Evolutionary conservation across 2,329 filamentous ascomycete genomes (phyloP).

Genomic region (Calonectria fujianensis): DNA sequence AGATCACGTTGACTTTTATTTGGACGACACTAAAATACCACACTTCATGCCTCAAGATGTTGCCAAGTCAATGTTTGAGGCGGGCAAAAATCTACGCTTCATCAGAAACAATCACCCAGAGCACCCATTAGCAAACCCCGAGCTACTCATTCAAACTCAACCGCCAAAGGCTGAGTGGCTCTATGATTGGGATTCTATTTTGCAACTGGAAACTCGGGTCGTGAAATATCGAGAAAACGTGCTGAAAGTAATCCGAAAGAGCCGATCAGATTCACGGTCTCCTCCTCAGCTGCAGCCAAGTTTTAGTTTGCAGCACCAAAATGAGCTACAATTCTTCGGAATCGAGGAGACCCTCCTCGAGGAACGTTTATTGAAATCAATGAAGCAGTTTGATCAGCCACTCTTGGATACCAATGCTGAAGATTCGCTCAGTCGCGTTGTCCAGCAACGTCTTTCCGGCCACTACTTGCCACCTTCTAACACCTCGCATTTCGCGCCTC

Average conservation of each 20-base stretch:
- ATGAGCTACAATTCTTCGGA: conserved; percentile 68
- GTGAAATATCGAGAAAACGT: conserved; percentile 59
- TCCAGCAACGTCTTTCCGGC: conserved; percentile 64
- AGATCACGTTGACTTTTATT: conserved; percentile 75
- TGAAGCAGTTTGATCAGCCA: conserved; percentile 64
- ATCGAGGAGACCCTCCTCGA: conserved; percentile 68
- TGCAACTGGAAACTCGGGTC: conserved; percentile 77
- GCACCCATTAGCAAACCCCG: conserved; percentile 78
- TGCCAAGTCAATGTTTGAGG: conserved; percentile 84
- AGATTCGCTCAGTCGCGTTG: conserved; percentile 64
- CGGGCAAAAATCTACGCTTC: conserved; percentile 84
- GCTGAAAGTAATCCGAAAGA: conserved; percentile 49
- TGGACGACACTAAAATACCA: conserved; percentile 81
- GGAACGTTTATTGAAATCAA: conserved; percentile 69
- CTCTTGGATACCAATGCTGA: conserved; percentile 47
- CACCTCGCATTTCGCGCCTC: conserved; percentile 65
- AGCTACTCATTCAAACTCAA: conserved; percentile 65
- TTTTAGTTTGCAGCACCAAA: not conserved
- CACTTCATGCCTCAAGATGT: conserved; percentile 83
- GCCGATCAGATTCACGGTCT: conserved; percentile 25
- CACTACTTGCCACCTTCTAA: conserved; percentile 45
- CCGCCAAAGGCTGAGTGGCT: conserved; percentile 80
- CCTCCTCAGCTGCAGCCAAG: not conserved
- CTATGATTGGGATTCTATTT: conserved; percentile 83
- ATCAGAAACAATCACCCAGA: conserved; percentile 81